Base-by-base conservation (phyloP, 768 basidiomycete species). In the Hirschioporus abietinus region DNA sequence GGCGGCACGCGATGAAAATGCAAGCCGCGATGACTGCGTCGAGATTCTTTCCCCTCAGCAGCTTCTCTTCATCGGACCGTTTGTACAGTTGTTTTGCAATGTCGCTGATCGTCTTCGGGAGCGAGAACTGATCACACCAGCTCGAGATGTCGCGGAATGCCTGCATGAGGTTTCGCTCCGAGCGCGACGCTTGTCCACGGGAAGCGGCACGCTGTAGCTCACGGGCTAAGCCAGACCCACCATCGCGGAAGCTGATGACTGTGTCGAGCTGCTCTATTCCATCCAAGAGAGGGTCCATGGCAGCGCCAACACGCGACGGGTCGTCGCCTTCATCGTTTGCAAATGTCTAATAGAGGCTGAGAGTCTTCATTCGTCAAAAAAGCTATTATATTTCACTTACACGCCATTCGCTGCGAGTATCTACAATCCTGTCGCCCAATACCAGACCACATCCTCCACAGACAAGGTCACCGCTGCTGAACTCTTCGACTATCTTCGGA, bases 251-350 rank as follows among this genome's bases (percentile, higher is more conserved):
- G 71, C 93, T 93, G 76, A 99, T 98, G 66, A 93, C 86, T 35
- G 97, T 99, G 72, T 95, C 91, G 61, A 99, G 85, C 76, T 96
- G 92, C 73, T 97, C 96, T 72, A 94, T 90, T 52, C 95, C 95
- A 76, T 98, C 95, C 80, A 99, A 83, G 58, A 96, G 80, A 34
- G 96, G 94, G 77, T 98, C 95, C 23, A 90, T 87, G 59, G 95
- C 95, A 65, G 94, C 95, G 80, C 97, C 97, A 71, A 99, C 97
- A 91, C 97, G 97, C 71, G 97, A 99, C 69, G 97, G 97, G 76
- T 99, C 97, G 76, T 98, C 96, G 69, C 96, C 96, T 82, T 99
- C 97, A 73, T 98, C 96, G 75, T 99, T 97, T 70, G 97, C 97
- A 78, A 99, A 99, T 68, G 97, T 99, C 92, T 98, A 81, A n/a